Base-by-base conservation (phyloP, 23 red algal genomes). In the Gracilaria domingensis region DNA sequence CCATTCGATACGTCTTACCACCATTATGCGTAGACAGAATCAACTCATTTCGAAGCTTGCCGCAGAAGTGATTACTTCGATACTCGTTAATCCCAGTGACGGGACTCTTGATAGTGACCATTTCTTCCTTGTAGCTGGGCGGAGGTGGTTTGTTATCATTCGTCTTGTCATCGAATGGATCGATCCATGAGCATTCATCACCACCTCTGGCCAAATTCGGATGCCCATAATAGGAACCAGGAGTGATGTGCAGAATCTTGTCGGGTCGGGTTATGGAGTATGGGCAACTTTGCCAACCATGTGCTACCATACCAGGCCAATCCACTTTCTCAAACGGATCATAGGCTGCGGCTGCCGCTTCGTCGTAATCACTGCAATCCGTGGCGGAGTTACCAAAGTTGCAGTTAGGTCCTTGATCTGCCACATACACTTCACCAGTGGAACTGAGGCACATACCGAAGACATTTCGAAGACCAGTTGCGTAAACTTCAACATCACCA, bases 351-450 rank as follows among this genome's bases (percentile, higher is more conserved):
- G 89, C 70, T 13, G 48, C 47, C 12, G 55, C 58, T 32, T 58
- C 80, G 21, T 93, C 81, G 38, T 66, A 85, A 28, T 79, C 89
- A 33, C 54, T 51, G 33, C 89, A 93, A 32, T 69, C 58, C 12
- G 66, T 85, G 21, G 89, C 80, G 4, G 71, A 71, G 51, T 93
- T 76, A 11, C 89, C 89, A 58, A 93, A 93, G 47, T 56, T 60
- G 53, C 81, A 85, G 36, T 93, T 93, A n/a, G 89, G 89, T 9
- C 89, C 89, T 37, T 93, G 79, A 59, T 93, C 89, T 11, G 79
- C 70, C 23, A 44, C 60, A 47, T 93, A 93, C 61, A 84, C n/a
- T 12, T 93, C 72, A 12, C 80, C 89, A 14, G 81, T 83, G 7
- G 55, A 65, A 8, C 47, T 84, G 58, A 93, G 28, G 0, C 75